Evolutionary conservation across 768 basidiomycete species (phyloP).

Genomic region (Gymnopilus dilepis): DNA sequence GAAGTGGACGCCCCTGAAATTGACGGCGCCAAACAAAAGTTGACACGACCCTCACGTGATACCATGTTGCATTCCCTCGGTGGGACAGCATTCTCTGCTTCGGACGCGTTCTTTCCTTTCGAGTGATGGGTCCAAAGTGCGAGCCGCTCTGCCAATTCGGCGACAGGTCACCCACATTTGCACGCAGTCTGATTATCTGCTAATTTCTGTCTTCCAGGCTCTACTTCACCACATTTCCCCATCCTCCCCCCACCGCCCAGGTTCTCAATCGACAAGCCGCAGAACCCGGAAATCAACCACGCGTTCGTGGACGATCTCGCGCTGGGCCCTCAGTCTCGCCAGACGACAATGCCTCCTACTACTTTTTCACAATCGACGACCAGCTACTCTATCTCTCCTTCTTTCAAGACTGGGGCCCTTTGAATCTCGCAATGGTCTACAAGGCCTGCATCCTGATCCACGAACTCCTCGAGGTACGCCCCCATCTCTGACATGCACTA

Average conservation of each 20-base stretch:
- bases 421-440: constrained; percentile 93
- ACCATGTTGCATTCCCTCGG: constrained; percentile 6
- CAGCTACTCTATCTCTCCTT: constrained; percentile 91
- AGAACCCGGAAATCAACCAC: constrained; percentile 60
- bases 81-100: not conserved
- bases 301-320: constrained; percentile 63
- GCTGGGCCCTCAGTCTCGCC: constrained; percentile 68
- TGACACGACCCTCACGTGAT: constrained; percentile 15
- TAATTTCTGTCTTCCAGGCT: constrained; percentile 52
- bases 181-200: not conserved
- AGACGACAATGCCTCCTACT: constrained; percentile 78
- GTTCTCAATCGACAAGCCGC: constrained; percentile 63
- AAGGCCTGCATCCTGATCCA: constrained; percentile 92
- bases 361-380: constrained; percentile 94
- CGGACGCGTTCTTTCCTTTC: constrained; percentile 26
- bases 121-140: constrained; percentile 55
- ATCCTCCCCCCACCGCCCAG: constrained; percentile 71
- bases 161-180: constrained; percentile 58
- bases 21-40: constrained; percentile 9
- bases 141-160: constrained; percentile 82
- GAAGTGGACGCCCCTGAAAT: not conserved
- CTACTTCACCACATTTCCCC: constrained; percentile 88
- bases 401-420: constrained; percentile 93
- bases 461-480: constrained; percentile 77
- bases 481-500: constrained; percentile 27